phyloP scores from a whole-genome alignment of 129 eudicot species.

The Tagetes erecta region DNA sequence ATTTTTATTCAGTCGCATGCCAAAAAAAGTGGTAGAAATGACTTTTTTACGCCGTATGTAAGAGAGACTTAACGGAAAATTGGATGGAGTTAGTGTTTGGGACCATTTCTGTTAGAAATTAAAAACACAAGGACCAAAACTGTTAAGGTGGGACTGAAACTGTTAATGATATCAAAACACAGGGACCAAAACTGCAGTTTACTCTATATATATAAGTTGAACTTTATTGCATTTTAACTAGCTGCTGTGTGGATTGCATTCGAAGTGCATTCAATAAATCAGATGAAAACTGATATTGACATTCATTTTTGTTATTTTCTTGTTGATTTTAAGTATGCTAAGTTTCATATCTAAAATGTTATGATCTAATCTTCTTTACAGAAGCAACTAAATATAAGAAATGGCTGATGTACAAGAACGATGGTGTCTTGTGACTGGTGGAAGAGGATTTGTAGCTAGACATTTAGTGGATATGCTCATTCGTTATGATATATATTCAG shows the following conservation, averaged over 20 bases:
- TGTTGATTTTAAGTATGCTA: not conserved
- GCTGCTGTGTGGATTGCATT: not conserved
- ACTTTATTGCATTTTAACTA: not conserved
- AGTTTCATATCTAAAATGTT: not conserved
- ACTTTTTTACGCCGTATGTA: too few species aligned
- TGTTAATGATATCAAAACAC: too few species aligned
- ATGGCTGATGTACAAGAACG: slow-evolving; percentile 53
- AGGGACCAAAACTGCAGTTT: too few species aligned
- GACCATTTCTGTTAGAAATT: too few species aligned
- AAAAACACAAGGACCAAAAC: too few species aligned
- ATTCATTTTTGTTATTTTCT: not conserved
- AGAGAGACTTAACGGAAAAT: too few species aligned
- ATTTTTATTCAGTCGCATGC: too few species aligned
- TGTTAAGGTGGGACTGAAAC: too few species aligned
- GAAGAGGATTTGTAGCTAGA: slow-evolving; percentile 92
- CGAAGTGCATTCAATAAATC: not conserved
- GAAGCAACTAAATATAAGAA: slow-evolving; percentile 15
- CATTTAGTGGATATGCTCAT: slow-evolving; percentile 88
- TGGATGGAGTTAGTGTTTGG: too few species aligned
- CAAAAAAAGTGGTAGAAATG: too few species aligned
- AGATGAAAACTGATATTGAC: not conserved
- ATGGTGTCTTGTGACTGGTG: slow-evolving; percentile 98
- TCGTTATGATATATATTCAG: slow-evolving; percentile 56
- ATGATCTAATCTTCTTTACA: not conserved
- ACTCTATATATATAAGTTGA: too few species aligned